Evolutionary conservation across 805 yeast genomes (phyloP), one percentile per base, ranked within the genome.

Genomic region (Saccharomycopsis amapae): DNA sequence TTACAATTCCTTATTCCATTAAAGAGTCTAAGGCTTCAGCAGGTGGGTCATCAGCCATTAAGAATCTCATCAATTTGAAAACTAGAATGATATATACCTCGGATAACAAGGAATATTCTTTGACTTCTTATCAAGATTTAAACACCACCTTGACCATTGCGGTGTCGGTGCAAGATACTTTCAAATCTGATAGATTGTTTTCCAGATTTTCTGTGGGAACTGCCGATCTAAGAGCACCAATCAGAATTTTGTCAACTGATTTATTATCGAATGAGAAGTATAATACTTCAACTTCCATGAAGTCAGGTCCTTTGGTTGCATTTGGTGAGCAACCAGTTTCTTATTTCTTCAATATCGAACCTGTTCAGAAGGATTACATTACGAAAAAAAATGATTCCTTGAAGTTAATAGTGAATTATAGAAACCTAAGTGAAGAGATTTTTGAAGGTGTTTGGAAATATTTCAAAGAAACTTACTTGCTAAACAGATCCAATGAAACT

Each of bases 91-190:
- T 45, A 2, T 52, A 44, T 34, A 13, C 12, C 4, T 20, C 35
- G 4, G 44, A 39, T 3, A 36, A 40, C 9, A 39, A 40, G 23
- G 44, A 47, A 41, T 40, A 38, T 33, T 41, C 49, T 20, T 24
- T 51, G 12, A 24, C 38, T 22, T 34, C 46, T 0, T 56, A 45
- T 22, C 54, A 56, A 25, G 54, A 56, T 1, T 49, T 82, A 4
- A 80, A 81, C 49, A 73, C 79, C 4, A 62, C 75, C 1, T 64
- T 85, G 32, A 68, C 75, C 4, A 64, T 85, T 5, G 80, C 87
- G 0, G 93, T 85, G 1, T 78, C 86, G 2, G 94, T 85, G 2
- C 90, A 84, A 55, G 95, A 86, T 58, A 77, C 80, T 9, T 85
- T 84, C 65, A 75, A 77, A 52, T 60, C 73, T 2, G 59, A 72